Conservation (phyloP, 768 basidiomycete species). For the Mycena rosella region DNA sequence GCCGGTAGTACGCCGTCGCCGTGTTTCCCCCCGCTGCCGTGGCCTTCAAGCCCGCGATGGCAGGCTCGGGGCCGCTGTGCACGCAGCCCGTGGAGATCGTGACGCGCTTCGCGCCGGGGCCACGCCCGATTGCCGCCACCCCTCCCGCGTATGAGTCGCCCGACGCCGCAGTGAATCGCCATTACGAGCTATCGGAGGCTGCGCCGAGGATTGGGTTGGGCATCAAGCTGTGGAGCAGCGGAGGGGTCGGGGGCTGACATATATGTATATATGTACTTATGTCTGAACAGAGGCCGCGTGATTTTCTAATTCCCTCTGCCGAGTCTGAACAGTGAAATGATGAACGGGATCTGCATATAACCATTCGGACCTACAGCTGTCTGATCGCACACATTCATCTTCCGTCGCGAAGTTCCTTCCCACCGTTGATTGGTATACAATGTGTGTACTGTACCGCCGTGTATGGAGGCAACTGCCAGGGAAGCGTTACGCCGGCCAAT, state of each 20-base stretch:
- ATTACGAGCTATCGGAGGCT: slow-evolving; percentile 9
- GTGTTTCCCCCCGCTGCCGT: slow-evolving; percentile 26
- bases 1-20: slow-evolving; percentile 20
- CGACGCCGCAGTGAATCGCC: not conserved
- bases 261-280: too few species aligned
- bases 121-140: not conserved
- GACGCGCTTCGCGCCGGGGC: slow-evolving; percentile 24
- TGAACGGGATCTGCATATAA: too few species aligned
- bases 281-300: too few species aligned
- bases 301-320: too few species aligned
- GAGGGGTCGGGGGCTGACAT: not conserved
- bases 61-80: slow-evolving; percentile 9
- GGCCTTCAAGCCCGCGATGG: slow-evolving; percentile 8
- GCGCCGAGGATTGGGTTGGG: not conserved
- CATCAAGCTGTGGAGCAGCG: not conserved
- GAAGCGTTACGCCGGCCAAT: too few species aligned
- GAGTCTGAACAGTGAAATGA: too few species aligned
- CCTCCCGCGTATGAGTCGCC: slow-evolving; percentile 3
- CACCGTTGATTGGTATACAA: too few species aligned
- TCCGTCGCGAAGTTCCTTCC: too few species aligned
- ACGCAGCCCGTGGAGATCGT: slow-evolving; percentile 29
- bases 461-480: too few species aligned
- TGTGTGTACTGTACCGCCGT: too few species aligned
- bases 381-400: too few species aligned
- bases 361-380: too few species aligned